Percentiles rank a stretch among this genome's conserved stretches.
phyloP scores from a whole-genome alignment of 140 eudicot genomes.

The Senecio squalidus region DNA sequence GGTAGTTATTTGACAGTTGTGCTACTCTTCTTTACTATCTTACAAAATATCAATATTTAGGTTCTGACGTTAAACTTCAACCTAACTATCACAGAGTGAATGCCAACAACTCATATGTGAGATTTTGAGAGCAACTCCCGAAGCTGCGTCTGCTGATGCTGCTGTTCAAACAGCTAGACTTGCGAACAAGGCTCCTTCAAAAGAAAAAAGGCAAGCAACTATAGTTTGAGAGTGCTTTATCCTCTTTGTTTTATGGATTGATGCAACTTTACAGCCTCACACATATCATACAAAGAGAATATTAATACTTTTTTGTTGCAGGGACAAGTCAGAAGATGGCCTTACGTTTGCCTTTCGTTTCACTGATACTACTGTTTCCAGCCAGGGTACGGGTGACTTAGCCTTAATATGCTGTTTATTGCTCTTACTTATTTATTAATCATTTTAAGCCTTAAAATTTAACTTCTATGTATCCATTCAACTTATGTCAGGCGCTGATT shows the following conservation, averaged over 20 bases:
- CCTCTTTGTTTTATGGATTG: neutral
- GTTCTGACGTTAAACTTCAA: conserved; percentile 7
- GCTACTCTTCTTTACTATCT: conserved; percentile 3
- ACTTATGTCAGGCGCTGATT: conserved; percentile 46
- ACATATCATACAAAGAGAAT: neutral
- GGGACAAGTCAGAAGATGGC: conserved; percentile 91
- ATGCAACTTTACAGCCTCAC: conserved; percentile 8
- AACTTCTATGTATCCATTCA: conserved; percentile 1
- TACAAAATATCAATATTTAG: conserved; percentile 6
- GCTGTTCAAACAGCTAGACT: conserved; percentile 98
- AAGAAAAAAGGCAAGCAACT: conserved; percentile 68
- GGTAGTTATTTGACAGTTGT: conserved; percentile 33
- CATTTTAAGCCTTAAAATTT: neutral
- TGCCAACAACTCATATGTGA: conserved; percentile 99
- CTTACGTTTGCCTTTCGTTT: conserved; percentile 94
- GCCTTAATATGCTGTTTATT: neutral
- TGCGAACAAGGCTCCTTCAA: conserved; percentile 78
- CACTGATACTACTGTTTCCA: conserved; percentile 71
- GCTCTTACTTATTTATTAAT: neutral
- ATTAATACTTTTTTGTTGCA: conserved; percentile 28
- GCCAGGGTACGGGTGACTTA: conserved; percentile 57
- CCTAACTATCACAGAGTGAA: conserved; percentile 58
- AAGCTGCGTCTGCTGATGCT: conserved; percentile 98
- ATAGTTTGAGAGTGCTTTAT: neutral
- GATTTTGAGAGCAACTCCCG: conserved; percentile 97